Evolutionary conservation across 768 basidiomycete genomes (phyloP), one percentile per base, ranked within the genome.

Genomic region (Boletus pseudopeckii): DNA sequence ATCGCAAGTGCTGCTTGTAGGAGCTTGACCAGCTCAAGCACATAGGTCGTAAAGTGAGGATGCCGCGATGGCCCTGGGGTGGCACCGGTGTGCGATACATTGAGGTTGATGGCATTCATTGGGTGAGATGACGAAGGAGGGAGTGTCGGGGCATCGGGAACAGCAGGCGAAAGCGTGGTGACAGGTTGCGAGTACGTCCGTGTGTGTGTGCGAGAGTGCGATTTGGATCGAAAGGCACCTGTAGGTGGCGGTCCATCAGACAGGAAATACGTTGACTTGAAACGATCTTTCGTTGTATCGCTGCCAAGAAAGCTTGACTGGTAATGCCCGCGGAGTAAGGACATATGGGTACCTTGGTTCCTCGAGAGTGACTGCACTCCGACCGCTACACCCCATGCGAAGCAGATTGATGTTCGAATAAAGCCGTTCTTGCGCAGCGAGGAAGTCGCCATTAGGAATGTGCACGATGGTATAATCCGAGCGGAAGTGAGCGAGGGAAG

Each of bases 401-500:
- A 90, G 77, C 20, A 93, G 77, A 67, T 88, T 86, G 60, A 92
- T 89, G 63, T 92, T 93, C 47, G 84, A 78, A 68, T 88, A 90
- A 30, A 93, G 79, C 58, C 82, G 83, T 53, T 88, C 82, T 55
- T 79, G 80, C 32, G 77, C 76, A 37, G 78, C 76, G 18, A 80
- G 75, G 69, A 85, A 88, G 67, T 85, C 76, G 13, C 71, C 91
- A 42, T 77, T 71, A 0, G 89, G 89, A 48, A 93, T 83, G 54
- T 81, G 84, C 32, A 92, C 86, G 55, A 92, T 90, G 52, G 88
- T 88, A 67, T 83, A 89, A 74, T 92, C 90, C 2, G 90, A 91
- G 51, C 88, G 88, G 66, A 93, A 93, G 74, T 89, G 86, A 41
- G 89, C 88, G 26, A 93, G 80, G 11, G 90, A 92, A 26, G 91